phyloP scores from a whole-genome alignment of 176 grass and related monocot genomes.

The Phyllostachys edulis region DNA sequence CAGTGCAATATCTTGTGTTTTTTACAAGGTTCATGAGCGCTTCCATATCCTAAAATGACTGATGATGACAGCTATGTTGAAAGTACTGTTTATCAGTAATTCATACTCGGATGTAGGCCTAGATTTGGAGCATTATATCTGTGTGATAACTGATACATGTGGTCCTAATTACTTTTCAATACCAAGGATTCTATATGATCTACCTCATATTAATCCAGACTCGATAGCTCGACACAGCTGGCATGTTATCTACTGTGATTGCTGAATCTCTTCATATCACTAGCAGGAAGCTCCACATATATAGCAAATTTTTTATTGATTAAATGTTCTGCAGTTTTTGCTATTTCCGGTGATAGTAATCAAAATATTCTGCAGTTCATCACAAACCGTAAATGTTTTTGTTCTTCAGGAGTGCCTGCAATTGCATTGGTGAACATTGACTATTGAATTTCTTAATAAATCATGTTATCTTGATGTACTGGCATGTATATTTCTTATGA shows the following conservation, averaged over 20 bases:
- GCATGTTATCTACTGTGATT: conserved; percentile 1
- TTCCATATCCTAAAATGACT: conserved; percentile 2
- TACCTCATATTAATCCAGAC: background rate
- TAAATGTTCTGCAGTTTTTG: background rate
- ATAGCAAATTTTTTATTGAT: background rate
- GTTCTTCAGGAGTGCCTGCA: background rate
- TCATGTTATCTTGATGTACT: background rate
- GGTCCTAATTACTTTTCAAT: conserved; percentile 1
- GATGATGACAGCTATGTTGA: background rate
- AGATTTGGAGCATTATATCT: background rate
- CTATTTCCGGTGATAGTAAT: background rate
- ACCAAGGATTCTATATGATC: background rate
- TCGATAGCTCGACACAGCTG: background rate
- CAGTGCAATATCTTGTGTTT: background rate
- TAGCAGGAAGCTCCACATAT: background rate
- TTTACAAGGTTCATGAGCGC: background rate
- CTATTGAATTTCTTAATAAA: background rate
- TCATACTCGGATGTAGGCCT: background rate
- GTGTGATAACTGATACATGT: conserved; percentile 9
- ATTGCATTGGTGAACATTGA: background rate
- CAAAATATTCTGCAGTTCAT: background rate
- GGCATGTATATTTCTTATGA: conserved; percentile 20
- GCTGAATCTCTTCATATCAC: background rate
- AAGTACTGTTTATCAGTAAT: background rate
- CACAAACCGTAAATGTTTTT: background rate